Evolutionary conservation across 2,329 filamentous ascomycete species (phyloP).

Genomic region (Pseudocercospora crystallina): DNA sequence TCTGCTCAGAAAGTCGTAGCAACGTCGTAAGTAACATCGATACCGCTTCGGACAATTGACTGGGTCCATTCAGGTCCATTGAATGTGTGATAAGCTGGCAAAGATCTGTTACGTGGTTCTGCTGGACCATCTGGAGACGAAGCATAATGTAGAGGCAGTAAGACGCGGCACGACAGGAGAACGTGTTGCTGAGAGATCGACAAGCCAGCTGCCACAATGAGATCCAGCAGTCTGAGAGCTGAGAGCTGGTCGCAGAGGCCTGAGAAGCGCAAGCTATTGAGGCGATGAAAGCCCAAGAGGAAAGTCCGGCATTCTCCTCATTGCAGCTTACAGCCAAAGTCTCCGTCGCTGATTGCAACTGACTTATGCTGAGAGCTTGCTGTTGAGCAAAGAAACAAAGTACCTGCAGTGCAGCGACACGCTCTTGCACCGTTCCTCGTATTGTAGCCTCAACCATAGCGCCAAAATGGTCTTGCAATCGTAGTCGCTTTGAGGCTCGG

Average conservation of each 20-base stretch:
- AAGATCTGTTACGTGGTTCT: constrained; percentile 66
- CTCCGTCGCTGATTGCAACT: constrained; percentile 19
- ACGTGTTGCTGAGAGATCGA: constrained; percentile 67
- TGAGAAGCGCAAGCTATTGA: constrained; percentile 62
- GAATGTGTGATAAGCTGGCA: constrained; percentile 71
- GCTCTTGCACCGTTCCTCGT: constrained; percentile 36
- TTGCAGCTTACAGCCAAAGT: constrained; percentile 31
- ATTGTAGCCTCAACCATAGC: constrained; percentile 41
- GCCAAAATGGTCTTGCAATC: constrained; percentile 39
- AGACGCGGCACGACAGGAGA: constrained; percentile 74
- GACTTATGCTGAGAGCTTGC: constrained; percentile 25
- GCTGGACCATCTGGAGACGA: constrained; percentile 63
- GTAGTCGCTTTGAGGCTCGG: constrained; percentile 39
- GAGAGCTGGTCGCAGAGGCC: constrained; percentile 39
- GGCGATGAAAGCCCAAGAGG: constrained; percentile 83
- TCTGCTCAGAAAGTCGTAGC: constrained; percentile 63
- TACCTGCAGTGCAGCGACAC: constrained; percentile 55
- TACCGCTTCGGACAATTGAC: constrained; percentile 74
- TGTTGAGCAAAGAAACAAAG: constrained; percentile 51
- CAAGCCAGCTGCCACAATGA: constrained; percentile 73
- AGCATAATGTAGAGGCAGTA: constrained; percentile 70
- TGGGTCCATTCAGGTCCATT: constrained; percentile 79
- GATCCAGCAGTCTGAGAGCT: constrained; percentile 60
- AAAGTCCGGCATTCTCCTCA: constrained; percentile 66
- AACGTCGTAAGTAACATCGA: constrained; percentile 70